phyloP scores from a whole-genome alignment of 768 basidiomycete species.

The Leccinum incarnatum region DNA sequence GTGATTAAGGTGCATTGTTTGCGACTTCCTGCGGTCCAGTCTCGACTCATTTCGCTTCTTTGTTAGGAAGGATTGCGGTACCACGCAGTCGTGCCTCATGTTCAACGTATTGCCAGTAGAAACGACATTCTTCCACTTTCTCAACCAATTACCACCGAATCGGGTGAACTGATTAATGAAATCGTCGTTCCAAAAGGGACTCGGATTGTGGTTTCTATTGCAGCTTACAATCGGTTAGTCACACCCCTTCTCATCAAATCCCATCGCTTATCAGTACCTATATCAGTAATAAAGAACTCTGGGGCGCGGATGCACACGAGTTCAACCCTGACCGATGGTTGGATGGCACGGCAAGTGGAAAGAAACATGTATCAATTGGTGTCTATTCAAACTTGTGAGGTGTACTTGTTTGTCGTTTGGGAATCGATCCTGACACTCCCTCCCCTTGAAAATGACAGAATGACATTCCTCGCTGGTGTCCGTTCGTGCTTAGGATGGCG shows the following conservation, averaged over 20 bases:
- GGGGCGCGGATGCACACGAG: constrained; percentile 32
- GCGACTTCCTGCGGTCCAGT: constrained; percentile 24
- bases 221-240: constrained; percentile 51
- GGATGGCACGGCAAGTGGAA: constrained; percentile 17
- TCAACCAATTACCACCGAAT: constrained; percentile 44
- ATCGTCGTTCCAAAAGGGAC: constrained; percentile 51
- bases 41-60: neutral
- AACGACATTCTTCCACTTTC: constrained; percentile 65
- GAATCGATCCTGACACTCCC: neutral
- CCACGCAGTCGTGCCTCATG: constrained; percentile 51
- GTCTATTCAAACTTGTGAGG: constrained; percentile 32
- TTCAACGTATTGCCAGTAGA: constrained; percentile 46
- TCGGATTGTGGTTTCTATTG: constrained; percentile 51
- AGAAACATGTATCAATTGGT: constrained; percentile 23
- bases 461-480: constrained; percentile 29
- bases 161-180: constrained; percentile 42
- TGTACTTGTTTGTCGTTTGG: neutral
- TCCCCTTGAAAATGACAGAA: constrained; percentile 14
- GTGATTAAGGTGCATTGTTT: constrained; percentile 29
- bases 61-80: constrained; percentile 46
- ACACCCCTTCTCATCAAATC: too few species aligned
- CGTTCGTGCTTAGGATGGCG: constrained; percentile 25
- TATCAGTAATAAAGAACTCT: constrained; percentile 27
- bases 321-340: constrained; percentile 34
- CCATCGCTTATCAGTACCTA: neutral